phyloP scores from a whole-genome alignment of 2,329 filamentous ascomycete genomes.

The Diplodia scrobiculata region DNA sequence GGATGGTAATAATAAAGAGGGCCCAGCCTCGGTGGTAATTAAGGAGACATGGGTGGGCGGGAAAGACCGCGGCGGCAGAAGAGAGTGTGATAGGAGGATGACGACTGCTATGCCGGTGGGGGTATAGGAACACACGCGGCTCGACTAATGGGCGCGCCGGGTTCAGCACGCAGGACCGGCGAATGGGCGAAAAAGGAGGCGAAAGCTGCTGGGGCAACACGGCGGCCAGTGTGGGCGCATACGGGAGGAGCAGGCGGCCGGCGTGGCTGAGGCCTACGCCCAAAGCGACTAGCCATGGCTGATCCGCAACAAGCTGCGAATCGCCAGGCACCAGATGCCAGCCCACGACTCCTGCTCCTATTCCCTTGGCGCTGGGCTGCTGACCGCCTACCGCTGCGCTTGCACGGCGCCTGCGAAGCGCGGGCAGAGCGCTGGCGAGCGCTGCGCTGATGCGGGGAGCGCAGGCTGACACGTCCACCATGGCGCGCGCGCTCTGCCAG shows the following conservation, averaged over 20 bases:
- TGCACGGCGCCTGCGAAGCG: not conserved
- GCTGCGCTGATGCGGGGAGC: not conserved
- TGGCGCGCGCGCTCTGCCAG: constrained; percentile 8
- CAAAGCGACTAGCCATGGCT: constrained; percentile 11
- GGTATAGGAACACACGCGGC: constrained; percentile 24
- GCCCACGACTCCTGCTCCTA: constrained; percentile 19
- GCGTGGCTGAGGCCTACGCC: constrained; percentile 21
- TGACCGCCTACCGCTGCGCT: constrained; percentile 3
- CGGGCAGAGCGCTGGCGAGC: not conserved
- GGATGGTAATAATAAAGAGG: constrained; percentile 28
- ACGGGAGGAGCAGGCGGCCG: constrained; percentile 21
- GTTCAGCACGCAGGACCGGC: constrained; percentile 7
- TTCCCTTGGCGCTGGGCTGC: not conserved
- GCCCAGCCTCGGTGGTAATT: constrained; percentile 17
- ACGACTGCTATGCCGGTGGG: constrained; percentile 26
- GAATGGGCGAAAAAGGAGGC: constrained; percentile 27
- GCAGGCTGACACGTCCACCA: constrained; percentile 3
- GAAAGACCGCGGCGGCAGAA: constrained; percentile 18
- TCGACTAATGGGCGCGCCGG: constrained; percentile 25
- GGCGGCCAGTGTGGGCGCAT: constrained; percentile 28
- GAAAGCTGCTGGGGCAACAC: constrained; percentile 7
- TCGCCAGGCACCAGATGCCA: constrained; percentile 25
- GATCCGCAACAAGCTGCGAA: constrained; percentile 29
- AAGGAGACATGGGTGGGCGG: constrained; percentile 27
- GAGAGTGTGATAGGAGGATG: constrained; percentile 18